These are phyloP conservation scores for Hanseniaspora valbyensis DNA, from an alignment of 805 yeast species.

Conservation along the genomic window DNA sequence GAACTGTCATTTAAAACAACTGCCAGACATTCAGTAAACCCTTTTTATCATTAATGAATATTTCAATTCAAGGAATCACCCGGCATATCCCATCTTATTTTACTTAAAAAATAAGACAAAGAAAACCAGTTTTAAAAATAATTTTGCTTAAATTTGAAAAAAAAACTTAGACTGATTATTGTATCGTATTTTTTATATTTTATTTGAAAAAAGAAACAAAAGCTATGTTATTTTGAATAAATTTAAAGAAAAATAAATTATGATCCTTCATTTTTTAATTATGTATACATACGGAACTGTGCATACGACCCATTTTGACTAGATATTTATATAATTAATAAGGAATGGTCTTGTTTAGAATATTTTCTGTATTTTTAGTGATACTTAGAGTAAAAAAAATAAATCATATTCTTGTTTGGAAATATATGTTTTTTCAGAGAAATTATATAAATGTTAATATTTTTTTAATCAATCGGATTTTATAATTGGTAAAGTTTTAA, in stretches of 20 bases:
- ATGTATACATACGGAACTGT: conserved; percentile 82
- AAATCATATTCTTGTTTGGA: neutral
- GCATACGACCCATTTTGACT: conserved; percentile 98
- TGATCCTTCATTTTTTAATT: conserved; percentile 13
- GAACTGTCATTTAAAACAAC: neutral
- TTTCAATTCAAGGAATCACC: conserved; percentile 14
- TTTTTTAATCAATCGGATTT: too few relatives aligned
- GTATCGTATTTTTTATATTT: neutral
- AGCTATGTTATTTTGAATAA: neutral
- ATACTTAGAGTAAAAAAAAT: neutral
- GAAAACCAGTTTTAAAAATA: conserved; percentile 12
- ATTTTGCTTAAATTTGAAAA: neutral
- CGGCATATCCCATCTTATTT: conserved; percentile 13
- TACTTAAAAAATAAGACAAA: conserved; percentile 1
- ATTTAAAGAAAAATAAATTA: conserved; percentile 1
- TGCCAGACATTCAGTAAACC: too few relatives aligned
- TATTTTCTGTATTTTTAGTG: neutral
- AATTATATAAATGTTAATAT: too few relatives aligned
- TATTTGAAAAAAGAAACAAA: neutral
- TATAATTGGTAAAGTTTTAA: too few relatives aligned
- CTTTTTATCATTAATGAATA: neutral
- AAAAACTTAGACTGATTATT: neutral
- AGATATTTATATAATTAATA: conserved; percentile 28
- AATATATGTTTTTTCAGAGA: too few relatives aligned
- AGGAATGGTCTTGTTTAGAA: conserved; percentile 7